phyloP scores from a whole-genome alignment of 2,329 filamentous ascomycete species.

The Stemphylium lycopersici region DNA sequence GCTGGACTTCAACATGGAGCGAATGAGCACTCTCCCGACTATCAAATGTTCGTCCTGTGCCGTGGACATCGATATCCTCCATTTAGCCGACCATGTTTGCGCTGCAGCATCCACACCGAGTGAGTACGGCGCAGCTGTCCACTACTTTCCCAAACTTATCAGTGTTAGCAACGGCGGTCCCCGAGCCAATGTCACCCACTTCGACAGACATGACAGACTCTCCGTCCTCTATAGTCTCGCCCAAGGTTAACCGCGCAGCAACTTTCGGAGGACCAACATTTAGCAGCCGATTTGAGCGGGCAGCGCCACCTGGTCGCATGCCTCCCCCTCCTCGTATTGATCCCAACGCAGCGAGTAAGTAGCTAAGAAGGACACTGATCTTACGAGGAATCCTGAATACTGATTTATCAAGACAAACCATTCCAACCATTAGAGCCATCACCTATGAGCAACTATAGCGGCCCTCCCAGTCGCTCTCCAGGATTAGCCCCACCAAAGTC shows the following conservation, averaged over 20 bases:
- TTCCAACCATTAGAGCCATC: conserved; percentile 37
- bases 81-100: conserved; percentile 87
- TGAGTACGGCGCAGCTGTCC: conserved; percentile 46
- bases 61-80: conserved; percentile 76
- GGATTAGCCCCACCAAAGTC: conserved; percentile 29
- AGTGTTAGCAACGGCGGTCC: conserved; percentile 22
- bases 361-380: background rate
- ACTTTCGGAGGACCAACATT: conserved; percentile 39
- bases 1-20: conserved; percentile 30
- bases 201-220: conserved; percentile 13
- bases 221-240: conserved; percentile 10
- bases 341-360: conserved; percentile 64
- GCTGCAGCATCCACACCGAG: conserved; percentile 48
- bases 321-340: conserved; percentile 62
- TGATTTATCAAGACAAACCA: conserved; percentile 44
- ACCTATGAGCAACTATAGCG: conserved; percentile 37
- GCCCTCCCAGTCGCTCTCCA: conserved; percentile 33
- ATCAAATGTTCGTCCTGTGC: conserved; percentile 51
- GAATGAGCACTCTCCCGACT: conserved; percentile 43
- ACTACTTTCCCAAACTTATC: conserved; percentile 9
- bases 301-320: conserved; percentile 52
- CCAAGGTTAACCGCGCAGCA: conserved; percentile 43
- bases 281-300: conserved; percentile 32
- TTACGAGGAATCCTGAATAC: conserved; percentile 1
- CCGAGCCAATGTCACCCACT: conserved; percentile 18